Conservation (phyloP, 331 rosid species). For the Quercus lobata region DNA sequence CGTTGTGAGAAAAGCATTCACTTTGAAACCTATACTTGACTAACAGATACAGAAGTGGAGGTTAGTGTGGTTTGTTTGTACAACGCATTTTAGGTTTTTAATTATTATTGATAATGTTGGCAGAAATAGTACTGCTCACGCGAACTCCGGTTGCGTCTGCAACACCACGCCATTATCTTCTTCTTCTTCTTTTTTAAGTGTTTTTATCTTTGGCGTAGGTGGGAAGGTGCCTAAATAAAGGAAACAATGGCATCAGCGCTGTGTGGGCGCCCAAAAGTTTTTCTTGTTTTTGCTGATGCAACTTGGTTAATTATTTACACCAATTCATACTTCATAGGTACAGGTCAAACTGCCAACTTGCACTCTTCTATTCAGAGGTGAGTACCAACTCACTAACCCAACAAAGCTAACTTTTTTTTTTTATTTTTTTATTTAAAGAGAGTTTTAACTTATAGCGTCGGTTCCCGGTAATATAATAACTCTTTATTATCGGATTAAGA, state of each 20-base stretch:
- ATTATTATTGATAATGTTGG: not conserved
- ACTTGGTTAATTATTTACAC: too few species aligned
- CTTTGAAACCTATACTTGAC: not conserved
- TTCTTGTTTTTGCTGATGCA: too few species aligned
- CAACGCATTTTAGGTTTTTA: not conserved
- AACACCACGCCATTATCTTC: not conserved
- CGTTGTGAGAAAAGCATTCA: not conserved
- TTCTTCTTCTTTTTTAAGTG: not conserved
- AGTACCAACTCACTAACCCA: too few species aligned
- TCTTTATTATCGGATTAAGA: fast-evolving
- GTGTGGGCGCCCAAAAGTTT: too few species aligned
- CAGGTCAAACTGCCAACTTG: too few species aligned
- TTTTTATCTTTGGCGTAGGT: not conserved
- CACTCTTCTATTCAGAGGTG: too few species aligned
- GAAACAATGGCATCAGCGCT: too few species aligned
- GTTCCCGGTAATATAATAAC: fast-evolving
- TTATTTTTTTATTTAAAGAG: too few species aligned
- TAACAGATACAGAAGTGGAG: not conserved
- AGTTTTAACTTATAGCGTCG: fast-evolving
- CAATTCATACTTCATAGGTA: too few species aligned
- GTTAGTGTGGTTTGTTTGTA: not conserved
- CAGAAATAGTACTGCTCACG: not conserved
- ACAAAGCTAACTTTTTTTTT: too few species aligned
- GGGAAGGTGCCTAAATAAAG: not conserved
- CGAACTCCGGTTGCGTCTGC: not conserved